Percentiles rank a stretch among this genome's conserved stretches.
These are phyloP conservation scores for Miscanthus sacchariflorus DNA, from an alignment of 202 grass and related monocot genomes.

Conservation along the genomic window DNA sequence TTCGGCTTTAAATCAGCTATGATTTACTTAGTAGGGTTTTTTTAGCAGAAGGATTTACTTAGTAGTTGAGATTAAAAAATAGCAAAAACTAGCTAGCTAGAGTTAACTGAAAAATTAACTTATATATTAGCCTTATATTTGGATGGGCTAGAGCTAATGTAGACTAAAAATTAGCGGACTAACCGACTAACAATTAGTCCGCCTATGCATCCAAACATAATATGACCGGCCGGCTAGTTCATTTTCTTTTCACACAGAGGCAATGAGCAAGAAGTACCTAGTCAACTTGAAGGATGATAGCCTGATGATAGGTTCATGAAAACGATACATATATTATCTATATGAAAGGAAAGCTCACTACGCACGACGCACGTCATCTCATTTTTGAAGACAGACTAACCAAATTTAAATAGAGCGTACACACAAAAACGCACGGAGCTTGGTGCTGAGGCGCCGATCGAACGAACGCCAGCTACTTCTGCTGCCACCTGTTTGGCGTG, in stretches of 20 bases:
- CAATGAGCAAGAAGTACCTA: not conserved
- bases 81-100: no score
- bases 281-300: not conserved
- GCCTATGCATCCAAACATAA: no score
- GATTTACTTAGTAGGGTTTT: no score
- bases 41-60: no score
- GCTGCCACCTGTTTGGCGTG: slow-evolving; percentile 46
- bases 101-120: no score
- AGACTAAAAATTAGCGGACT: no score
- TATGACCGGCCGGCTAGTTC: no score
- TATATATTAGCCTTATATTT: no score
- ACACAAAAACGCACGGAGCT: not conserved
- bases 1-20: no score
- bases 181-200: no score
- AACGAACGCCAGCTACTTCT: not conserved
- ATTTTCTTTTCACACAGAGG: not conserved
- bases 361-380: not conserved
- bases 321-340: not conserved
- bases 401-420: not conserved
- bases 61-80: no score
- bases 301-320: not conserved
- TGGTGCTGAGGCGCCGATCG: not conserved
- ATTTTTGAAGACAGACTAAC: not conserved
- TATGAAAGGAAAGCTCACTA: slow-evolving; percentile 3
- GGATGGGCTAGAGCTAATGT: no score